Evolutionary conservation across 371 early-diverging fungal species (phyloP), one percentile per base, ranked within the genome.

Genomic region (Rhizopus arrhizus): DNA sequence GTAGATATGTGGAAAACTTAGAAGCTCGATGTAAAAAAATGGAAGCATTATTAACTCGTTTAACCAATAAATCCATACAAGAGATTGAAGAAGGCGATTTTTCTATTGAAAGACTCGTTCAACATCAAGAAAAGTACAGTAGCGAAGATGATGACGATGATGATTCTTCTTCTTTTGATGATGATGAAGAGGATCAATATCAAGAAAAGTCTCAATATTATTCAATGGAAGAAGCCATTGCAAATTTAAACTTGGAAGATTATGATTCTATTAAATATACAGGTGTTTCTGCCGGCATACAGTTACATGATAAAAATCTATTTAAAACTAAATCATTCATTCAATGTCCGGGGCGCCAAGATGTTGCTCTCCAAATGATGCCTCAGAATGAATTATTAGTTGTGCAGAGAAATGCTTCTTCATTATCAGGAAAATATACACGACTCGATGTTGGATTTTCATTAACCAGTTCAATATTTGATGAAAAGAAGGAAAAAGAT

Each of bases 21-120:
- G 80, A 80, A 49, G 68, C 68, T 33, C 63, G 72, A 50, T 80
- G 80, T 40, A 74, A 69, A 70, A 75, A 80, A 46, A 75, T 80
- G 76, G 81, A 80, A 53, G 53, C 57, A 1, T 63, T 80, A 6
- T 58, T 80, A 33, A 59, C 65, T n/a, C 56, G 62, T 32, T 58
- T 79, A 8, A 79, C 79, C 0, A 71, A 74, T 4, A 52, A 58
- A 8, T 70, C 74, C 8, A 73, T 79, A 36, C 71, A 74, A 58
- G 74, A 79, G n/a, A 70, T 79, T 10, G 79, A 79, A 63, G 56
- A 52, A 29, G 61, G 60, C 42, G 75, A 75, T 45, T 78, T 78
- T 46, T 47, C 63, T 11, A 35, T 61, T 12, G 69, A 69, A 43
- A 43, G 43, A 5, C 8, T 11, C 5, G 43, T 15, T 43, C 43